Conservation (phyloP, 2,329 filamentous ascomycete species). For the Thyridium curvatum region DNA sequence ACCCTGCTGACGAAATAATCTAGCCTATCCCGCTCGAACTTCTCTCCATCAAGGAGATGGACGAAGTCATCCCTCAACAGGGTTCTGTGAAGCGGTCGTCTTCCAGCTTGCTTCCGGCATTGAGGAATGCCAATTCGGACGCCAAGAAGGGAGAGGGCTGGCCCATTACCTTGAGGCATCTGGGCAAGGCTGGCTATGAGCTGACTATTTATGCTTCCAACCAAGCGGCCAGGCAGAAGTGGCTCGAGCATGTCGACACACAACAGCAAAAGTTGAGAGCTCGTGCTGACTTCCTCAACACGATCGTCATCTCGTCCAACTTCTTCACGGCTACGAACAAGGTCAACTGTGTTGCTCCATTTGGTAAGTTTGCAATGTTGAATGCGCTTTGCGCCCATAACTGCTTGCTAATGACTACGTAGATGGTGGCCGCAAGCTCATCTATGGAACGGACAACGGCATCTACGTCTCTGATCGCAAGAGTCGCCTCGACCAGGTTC, state of each 20-base stretch:
- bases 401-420: constrained; percentile 10
- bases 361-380: constrained; percentile 51
- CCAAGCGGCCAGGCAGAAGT: constrained; percentile 84
- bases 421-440: constrained; percentile 92
- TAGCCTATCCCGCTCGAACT: constrained; percentile 90
- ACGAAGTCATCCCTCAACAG: constrained; percentile 78
- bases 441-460: constrained; percentile 90
- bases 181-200: constrained; percentile 94
- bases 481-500: constrained; percentile 71
- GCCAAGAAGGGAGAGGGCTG: constrained; percentile 69
- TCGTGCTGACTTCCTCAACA: constrained; percentile 86
- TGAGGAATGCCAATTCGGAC: constrained; percentile 38
- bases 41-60: constrained; percentile 92
- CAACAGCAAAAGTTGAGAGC: constrained; percentile 84
- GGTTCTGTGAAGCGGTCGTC: constrained; percentile 82
- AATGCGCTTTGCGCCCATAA: neutral
- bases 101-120: constrained; percentile 67
- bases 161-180: constrained; percentile 92
- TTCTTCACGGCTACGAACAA: constrained; percentile 65
- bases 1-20: neutral
- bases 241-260: constrained; percentile 90
- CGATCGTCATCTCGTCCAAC: constrained; percentile 51
- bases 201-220: constrained; percentile 82
- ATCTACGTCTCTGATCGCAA: constrained; percentile 90
- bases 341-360: constrained; percentile 91